Base-by-base conservation (phyloP, 2,329 filamentous ascomycete species). In the Cladosporium sp. region DNA sequence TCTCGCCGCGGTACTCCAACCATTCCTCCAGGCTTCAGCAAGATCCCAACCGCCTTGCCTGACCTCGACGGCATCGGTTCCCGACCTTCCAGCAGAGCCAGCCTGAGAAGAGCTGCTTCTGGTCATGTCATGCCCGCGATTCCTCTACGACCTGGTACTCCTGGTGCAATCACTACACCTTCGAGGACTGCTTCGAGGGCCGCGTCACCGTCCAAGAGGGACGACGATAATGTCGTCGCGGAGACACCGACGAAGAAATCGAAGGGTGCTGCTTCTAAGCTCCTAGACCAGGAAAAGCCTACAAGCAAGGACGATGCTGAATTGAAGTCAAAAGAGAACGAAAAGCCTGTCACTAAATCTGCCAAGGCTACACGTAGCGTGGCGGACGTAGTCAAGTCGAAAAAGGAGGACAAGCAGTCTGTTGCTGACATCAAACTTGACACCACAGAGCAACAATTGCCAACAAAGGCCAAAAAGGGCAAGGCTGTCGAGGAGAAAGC, bases 1-100 rank as follows among this genome's bases (percentile, higher is more conserved):
- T 76, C 76, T 58, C 76, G 79, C 39, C 76, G 78, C 26, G 73
- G 79, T 16, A 82, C 80, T 11, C 80, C 80, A 1, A 77, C 78
- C 1, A 76, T 83, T 30, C 81, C 81, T 14, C 81, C 81, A 21
- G 80, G 81, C 5, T 78, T 83, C 32, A 74, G 78, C 18, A 74
- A 65, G 62, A 69, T 70, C 51, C 69, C 70, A 30, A 69, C 65
- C 26, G 71, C 69, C 10, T 61, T 73, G 32, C 71, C 71, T 26
- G 70, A 71, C 54, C 69, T 73, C 7, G 71, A 71, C 46, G 75
- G 74, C 5, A 64, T 46, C 2, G 56, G 67, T 43, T 67, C 66
- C 8, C 66, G 71, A 39, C 75, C 77, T 13, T 71, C 73, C 13
- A 78, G 76, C 34, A 73, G 78, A 58, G 77, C 75, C 46, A 72